Conservation (phyloP, 108 stramenopile genomes). For the Nannochloropsis oceanica region DNA sequence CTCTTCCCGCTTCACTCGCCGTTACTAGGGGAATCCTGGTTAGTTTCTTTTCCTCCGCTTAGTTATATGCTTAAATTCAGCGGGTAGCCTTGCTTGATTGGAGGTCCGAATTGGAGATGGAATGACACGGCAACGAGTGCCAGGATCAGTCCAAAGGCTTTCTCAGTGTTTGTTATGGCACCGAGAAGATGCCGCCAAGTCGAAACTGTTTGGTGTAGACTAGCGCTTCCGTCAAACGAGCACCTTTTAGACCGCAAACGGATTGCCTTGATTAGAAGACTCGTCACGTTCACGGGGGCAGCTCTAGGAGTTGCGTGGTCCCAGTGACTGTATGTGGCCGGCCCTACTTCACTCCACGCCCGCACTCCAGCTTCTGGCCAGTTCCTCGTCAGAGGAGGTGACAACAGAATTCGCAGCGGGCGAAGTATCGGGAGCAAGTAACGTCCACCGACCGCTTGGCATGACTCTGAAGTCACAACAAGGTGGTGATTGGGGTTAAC, state of each 20-base stretch:
- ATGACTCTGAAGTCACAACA: not conserved
- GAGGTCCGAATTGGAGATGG: conserved; percentile 32
- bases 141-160: too few species aligned
- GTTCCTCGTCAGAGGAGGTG: not conserved
- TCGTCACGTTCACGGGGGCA: not conserved
- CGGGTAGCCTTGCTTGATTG: conserved; percentile 58
- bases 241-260: not conserved
- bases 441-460: not conserved
- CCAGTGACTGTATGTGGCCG: not conserved
- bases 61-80: too few species aligned
- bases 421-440: not conserved
- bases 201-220: not conserved
- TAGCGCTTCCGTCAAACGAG: not conserved
- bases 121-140: not conserved
- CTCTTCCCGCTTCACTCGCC: too few species aligned
- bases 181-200: not conserved
- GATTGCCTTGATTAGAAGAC: not conserved
- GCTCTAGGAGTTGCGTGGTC: not conserved
- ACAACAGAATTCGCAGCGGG: not conserved
- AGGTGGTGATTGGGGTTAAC: conserved; percentile 43
- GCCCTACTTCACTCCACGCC: not conserved
- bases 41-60: too few species aligned
- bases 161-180: too few species aligned
- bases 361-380: not conserved
- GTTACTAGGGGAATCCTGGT: too few species aligned